A percentile compares a stretch with the other conserved stretches of the same genome.
These are phyloP conservation scores for Metschnikowia lachancei DNA, from an alignment of 805 yeast species.

Conservation along the genomic window DNA sequence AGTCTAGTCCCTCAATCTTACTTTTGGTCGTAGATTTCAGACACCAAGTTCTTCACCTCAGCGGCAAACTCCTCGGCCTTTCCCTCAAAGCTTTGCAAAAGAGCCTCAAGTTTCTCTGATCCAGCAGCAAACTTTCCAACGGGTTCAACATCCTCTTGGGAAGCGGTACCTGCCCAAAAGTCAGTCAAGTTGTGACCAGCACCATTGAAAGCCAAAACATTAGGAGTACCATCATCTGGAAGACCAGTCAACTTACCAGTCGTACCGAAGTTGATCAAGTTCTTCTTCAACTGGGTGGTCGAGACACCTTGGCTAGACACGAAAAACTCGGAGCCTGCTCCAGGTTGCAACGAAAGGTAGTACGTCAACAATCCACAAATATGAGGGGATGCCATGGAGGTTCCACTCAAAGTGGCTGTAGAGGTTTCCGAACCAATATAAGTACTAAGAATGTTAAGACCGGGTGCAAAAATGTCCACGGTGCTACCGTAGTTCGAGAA, in stretches of 20 bases:
- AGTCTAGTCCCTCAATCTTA: no score
- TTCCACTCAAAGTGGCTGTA: slow-evolving; percentile 85
- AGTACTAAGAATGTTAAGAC: slow-evolving; percentile 54
- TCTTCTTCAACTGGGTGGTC: slow-evolving; percentile 74
- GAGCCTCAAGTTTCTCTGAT: slow-evolving; percentile 22
- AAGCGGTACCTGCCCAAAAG: slow-evolving; percentile 49
- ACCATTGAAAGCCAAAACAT: slow-evolving; percentile 75
- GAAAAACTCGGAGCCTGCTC: slow-evolving; percentile 59
- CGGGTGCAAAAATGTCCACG: slow-evolving; percentile 56
- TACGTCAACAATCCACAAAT: slow-evolving; percentile 89
- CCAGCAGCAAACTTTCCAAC: slow-evolving; percentile 13
- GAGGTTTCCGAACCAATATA: slow-evolving; percentile 75
- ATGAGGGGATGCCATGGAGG: slow-evolving; percentile 98
- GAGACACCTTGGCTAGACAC: slow-evolving; percentile 53
- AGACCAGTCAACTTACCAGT: slow-evolving; percentile 56
- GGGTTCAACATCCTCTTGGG: slow-evolving; percentile 16
- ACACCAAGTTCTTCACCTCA: slow-evolving; percentile 29
- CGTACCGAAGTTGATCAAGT: slow-evolving; percentile 67
- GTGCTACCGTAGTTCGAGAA: slow-evolving; percentile 55
- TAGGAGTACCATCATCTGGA: slow-evolving; percentile 70
- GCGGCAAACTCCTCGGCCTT: slow-evolving; percentile 21
- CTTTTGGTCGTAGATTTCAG: slow-evolving; percentile 25
- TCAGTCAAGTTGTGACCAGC: slow-evolving; percentile 68
- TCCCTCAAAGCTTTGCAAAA: slow-evolving; percentile 21
- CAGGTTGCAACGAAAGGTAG: slow-evolving; percentile 84